phyloP scores from a whole-genome alignment of 345 rosid species.

The Cardiospermum halicacabum region DNA sequence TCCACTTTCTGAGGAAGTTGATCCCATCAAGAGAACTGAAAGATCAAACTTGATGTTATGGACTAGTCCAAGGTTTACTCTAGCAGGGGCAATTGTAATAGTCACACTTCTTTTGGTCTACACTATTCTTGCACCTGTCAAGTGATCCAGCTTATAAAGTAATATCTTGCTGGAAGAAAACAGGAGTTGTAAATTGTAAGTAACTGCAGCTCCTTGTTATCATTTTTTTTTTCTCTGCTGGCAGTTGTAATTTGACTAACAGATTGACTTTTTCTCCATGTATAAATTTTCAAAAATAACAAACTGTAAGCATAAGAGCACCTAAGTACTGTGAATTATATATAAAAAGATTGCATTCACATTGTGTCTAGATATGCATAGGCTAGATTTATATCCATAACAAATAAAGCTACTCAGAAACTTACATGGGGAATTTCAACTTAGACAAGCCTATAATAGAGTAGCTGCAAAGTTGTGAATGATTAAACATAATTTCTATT shows the following conservation, averaged over 20 bases:
- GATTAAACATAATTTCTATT: background rate
- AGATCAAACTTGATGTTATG: slow-evolving; percentile 76
- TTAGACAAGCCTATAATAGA: background rate
- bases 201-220: slow-evolving; percentile 3
- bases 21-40: slow-evolving; percentile 90
- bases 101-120: slow-evolving; percentile 72
- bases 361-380: background rate
- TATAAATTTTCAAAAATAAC: background rate
- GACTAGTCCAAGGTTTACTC: slow-evolving; percentile 79
- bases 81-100: slow-evolving; percentile 60
- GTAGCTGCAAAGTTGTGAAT: background rate
- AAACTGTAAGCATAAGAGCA: background rate
- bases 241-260: background rate
- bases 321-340: background rate
- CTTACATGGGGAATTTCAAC: background rate
- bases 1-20: slow-evolving; percentile 85
- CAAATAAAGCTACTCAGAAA: background rate
- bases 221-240: background rate
- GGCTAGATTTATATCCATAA: background rate
- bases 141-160: slow-evolving; percentile 31
- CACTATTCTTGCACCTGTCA: slow-evolving; percentile 73
- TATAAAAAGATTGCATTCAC: background rate
- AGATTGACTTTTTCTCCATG: background rate
- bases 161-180: background rate
- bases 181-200: slow-evolving; percentile 3